Conservation (phyloP, 352 stramenopile species). For the Globisporangium cederbergense region DNA sequence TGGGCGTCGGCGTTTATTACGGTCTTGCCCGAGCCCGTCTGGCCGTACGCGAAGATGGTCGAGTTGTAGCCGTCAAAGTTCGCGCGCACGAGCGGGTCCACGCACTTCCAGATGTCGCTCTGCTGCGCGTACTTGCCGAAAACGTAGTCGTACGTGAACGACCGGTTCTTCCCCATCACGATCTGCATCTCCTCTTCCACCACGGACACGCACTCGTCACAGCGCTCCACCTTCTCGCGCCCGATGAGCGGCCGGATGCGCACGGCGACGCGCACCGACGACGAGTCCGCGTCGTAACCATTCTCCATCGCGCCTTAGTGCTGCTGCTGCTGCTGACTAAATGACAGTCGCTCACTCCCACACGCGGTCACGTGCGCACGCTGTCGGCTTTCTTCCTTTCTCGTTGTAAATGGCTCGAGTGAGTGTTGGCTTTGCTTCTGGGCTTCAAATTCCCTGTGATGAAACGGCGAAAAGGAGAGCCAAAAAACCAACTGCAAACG, state of each 20-base stretch:
- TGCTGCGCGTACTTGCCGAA: slow-evolving; percentile 84
- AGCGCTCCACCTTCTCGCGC: slow-evolving; percentile 86
- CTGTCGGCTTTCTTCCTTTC: background rate
- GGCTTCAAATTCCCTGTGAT: too few relatives aligned
- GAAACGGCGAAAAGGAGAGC: background rate
- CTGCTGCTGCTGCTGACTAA: background rate
- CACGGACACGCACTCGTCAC: slow-evolving; percentile 84
- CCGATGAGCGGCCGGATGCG: slow-evolving; percentile 84
- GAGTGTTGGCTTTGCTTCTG: too few relatives aligned
- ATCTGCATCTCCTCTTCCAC: slow-evolving; percentile 81
- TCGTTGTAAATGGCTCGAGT: background rate
- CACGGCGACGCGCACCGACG: slow-evolving; percentile 79
- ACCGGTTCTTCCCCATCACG: slow-evolving; percentile 85
- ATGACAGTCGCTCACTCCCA: background rate
- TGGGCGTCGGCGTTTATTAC: background rate
- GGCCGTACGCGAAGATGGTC: slow-evolving; percentile 88
- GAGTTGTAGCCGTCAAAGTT: slow-evolving; percentile 89
- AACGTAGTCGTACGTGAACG: slow-evolving; percentile 90
- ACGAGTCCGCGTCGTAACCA: slow-evolving; percentile 42
- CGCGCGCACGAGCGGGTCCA: slow-evolving; percentile 76
- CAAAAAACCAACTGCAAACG: slow-evolving; percentile 1
- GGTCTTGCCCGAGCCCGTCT: slow-evolving; percentile 86
- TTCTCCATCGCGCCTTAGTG: slow-evolving; percentile 16
- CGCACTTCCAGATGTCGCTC: slow-evolving; percentile 82
- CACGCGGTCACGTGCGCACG: background rate